Percentiles rank a stretch among this genome's conserved stretches.
Evolutionary conservation across 257 asterid genomes (phyloP).

Genomic region (Avicennia marina): DNA sequence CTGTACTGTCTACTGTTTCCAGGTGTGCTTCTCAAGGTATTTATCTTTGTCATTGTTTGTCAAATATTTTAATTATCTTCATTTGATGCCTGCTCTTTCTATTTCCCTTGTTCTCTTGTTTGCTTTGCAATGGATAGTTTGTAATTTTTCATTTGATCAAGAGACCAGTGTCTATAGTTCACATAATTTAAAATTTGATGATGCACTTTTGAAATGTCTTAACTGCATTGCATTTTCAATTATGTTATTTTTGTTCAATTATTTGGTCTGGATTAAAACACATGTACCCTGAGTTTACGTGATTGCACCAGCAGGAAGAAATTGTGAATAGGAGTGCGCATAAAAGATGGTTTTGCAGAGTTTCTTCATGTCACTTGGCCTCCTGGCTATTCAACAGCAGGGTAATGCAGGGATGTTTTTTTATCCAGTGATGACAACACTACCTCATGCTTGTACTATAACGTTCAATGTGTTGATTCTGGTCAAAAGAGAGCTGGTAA

Average conservation of each 20-base stretch:
- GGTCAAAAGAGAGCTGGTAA: constrained; percentile 16
- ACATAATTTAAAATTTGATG: background rate
- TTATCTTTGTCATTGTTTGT: background rate
- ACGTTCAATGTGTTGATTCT: constrained; percentile 1
- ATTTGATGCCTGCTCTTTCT: background rate
- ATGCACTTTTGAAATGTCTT: constrained; percentile 2
- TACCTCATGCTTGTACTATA: constrained; percentile 25
- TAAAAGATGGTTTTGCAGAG: constrained; percentile 20
- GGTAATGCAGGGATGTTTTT: constrained; percentile 24
- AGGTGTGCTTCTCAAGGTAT: constrained; percentile 29
- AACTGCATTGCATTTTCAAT: background rate
- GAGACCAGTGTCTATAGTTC: background rate
- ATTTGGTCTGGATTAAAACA: constrained; percentile 23
- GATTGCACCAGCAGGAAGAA: constrained; percentile 26
- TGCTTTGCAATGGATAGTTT: background rate
- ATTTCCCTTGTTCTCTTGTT: background rate
- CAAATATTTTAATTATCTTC: background rate
- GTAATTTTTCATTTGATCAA: constrained; percentile 4
- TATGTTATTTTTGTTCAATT: constrained; percentile 14
- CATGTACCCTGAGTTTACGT: constrained; percentile 25
- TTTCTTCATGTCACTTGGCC: constrained; percentile 21
- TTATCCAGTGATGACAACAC: constrained; percentile 21
- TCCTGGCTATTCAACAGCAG: constrained; percentile 4
- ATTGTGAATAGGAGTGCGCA: constrained; percentile 26
- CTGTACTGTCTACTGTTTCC: too few relatives aligned